Evolutionary conservation across 192 early-diverging fungal species (phyloP), one percentile per base, ranked within the genome.

Genomic region (Pilobolus umbonatus): DNA sequence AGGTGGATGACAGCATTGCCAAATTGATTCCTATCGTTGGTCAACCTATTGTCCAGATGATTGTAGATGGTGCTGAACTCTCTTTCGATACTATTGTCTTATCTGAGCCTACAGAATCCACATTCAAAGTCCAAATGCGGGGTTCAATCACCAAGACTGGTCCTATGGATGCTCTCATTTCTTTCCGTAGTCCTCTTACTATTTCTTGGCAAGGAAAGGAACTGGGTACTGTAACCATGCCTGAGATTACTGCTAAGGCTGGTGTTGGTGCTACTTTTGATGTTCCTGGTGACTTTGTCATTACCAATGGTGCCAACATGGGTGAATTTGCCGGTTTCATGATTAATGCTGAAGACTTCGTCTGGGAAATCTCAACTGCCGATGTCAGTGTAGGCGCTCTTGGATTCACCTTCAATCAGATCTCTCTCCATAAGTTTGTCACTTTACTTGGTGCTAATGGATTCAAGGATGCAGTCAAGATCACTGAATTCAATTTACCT

Each of bases 371-470:
- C 24, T 19, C 43, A 49, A 65, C 76, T n/a, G 21, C 17, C 25
- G 66, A 75, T 60, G 72, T 83, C 21, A 57, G 58, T 49, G 79
- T 84, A 51, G 68, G 21, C 35, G 76, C 82, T 57, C 75, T 84
- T 60, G 75, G 75, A 26, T 68, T 71, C 17, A 74, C 73, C 1
- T 75, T 84, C 49, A 65, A 68, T 28, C 55, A 53, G 12, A 70
- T 84, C 59, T 50, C 45, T 34, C 73, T 84, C 69, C 54, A 46
- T 25, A 83, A 85, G 60, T 57, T 50, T 50, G 71, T 85, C 8
- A 76, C 57, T 39, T 61, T 81, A 3, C 39, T 57, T 36, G 79
- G 76, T 25, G 65, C 72, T 59, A 51, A 59, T 50, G 75, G 75
- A 25, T 75, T 84, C 51, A 66, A 64, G 42, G 55, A 59, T 30